phyloP scores from a whole-genome alignment of 2,329 filamentous ascomycete genomes.

The Talaromyces sp. region DNA sequence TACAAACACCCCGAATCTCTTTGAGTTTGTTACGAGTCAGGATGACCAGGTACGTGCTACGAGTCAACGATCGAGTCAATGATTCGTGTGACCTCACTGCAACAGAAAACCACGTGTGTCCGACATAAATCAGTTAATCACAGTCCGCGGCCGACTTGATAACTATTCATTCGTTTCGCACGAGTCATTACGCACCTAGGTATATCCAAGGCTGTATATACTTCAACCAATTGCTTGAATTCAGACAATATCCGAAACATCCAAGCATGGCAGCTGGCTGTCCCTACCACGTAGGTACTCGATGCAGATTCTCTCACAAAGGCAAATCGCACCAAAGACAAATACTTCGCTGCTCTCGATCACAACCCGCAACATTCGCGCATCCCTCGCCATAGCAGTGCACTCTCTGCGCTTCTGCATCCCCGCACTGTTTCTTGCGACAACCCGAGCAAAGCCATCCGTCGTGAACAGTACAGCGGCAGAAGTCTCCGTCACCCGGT shows the following conservation, averaged over 20 bases:
- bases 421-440: slow-evolving; percentile 23
- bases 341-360: slow-evolving; percentile 24
- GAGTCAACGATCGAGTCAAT: neutral
- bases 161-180: neutral
- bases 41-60: neutral
- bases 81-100: neutral
- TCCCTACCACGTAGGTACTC: neutral
- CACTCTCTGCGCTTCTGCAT: slow-evolving; percentile 17
- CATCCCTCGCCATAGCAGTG: slow-evolving; percentile 25
- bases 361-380: slow-evolving; percentile 17
- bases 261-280: neutral
- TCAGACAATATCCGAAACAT: too few relatives aligned
- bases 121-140: too few relatives aligned
- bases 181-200: neutral
- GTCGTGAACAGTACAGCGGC: slow-evolving; percentile 23
- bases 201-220: too few relatives aligned
- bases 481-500: slow-evolving; percentile 20
- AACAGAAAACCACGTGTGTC: neutral
- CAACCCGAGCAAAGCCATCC: slow-evolving; percentile 27
- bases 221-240: too few relatives aligned
- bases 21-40: neutral
- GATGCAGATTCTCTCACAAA: neutral
- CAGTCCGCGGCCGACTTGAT: neutral
- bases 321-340: slow-evolving; percentile 30
- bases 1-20: neutral